These are phyloP conservation scores for Pinus albicaulis DNA, from an alignment of 75 land plant genomes.

Conservation along the genomic window DNA sequence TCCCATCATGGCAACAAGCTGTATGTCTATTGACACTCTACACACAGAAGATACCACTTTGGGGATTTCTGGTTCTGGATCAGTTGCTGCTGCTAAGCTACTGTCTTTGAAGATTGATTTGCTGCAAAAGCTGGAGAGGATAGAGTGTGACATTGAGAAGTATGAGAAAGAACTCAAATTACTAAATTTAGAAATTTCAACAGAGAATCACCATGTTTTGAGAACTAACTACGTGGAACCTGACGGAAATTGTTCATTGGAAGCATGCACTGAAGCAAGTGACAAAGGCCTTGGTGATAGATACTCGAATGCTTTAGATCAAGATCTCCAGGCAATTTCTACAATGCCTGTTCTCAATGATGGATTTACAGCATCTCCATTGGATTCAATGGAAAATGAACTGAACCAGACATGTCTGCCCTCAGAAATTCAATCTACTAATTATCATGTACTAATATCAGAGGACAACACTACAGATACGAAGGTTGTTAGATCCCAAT, in stretches of 20 bases:
- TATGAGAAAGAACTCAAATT: conserved; percentile 58
- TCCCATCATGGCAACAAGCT: conserved; percentile 10
- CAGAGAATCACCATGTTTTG: background rate
- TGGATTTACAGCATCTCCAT: background rate
- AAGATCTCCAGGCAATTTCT: background rate
- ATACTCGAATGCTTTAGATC: background rate
- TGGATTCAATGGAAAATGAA: background rate
- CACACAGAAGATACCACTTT: conserved; percentile 32
- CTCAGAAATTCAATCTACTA: background rate
- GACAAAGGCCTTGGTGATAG: background rate
- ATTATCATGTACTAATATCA: background rate
- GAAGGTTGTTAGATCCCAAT: background rate
- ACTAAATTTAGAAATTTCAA: conserved; percentile 15
- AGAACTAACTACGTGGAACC: background rate
- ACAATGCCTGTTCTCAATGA: background rate
- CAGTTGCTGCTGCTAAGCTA: conserved; percentile 35
- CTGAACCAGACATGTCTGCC: background rate
- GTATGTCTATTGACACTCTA: conserved; percentile 21
- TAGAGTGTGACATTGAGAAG: conserved; percentile 56
- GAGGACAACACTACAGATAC: background rate
- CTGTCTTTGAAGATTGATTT: conserved; percentile 32
- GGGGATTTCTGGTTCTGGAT: conserved; percentile 32
- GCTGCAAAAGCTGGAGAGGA: conserved; percentile 40
- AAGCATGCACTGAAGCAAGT: background rate
- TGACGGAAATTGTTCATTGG: background rate